These are phyloP conservation scores for Lactarius vividus DNA, from an alignment of 768 basidiomycete species.

Conservation along the genomic window DNA sequence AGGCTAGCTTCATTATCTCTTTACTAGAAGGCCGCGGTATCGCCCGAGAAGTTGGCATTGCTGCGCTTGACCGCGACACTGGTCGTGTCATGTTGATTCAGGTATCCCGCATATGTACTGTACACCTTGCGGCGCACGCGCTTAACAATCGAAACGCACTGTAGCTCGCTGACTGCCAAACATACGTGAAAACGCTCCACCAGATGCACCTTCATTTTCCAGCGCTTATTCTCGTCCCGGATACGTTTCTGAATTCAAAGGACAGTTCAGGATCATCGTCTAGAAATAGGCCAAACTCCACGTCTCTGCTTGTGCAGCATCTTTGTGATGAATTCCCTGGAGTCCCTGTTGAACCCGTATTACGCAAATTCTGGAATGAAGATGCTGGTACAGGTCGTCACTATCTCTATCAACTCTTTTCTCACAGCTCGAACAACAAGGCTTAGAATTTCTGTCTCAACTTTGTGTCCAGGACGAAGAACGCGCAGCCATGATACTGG, in stretches of 20 bases:
- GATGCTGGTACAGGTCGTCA: constrained; percentile 50
- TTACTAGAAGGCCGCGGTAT: constrained; percentile 76
- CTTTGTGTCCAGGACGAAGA: constrained; percentile 80
- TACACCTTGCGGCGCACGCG: constrained; percentile 6
- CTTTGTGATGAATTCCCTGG: constrained; percentile 73
- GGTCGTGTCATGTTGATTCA: constrained; percentile 76
- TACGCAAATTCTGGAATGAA: constrained; percentile 85
- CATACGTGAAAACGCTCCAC: constrained; percentile 85
- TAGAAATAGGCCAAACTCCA: constrained; percentile 43
- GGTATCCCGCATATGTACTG: constrained; percentile 39
- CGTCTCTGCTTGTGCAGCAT: constrained; percentile 67
- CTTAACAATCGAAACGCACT: constrained; percentile 3
- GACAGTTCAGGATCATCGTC: constrained; percentile 47
- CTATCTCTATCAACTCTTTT: constrained; percentile 6
- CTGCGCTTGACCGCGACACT: constrained; percentile 77
- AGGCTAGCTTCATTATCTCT: constrained; percentile 63
- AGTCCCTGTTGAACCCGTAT: constrained; percentile 64
- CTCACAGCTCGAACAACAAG: constrained; percentile 37
- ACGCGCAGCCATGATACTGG: constrained; percentile 73
- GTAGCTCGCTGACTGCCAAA: constrained; percentile 81
- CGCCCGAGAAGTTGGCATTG: constrained; percentile 83
- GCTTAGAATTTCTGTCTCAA: constrained; percentile 75
- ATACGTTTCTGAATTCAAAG: constrained; percentile 67
- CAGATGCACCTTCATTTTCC: constrained; percentile 81
- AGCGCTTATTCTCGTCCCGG: constrained; percentile 70